Evolutionary conservation across 129 eudicot species (phyloP), one percentile per base, ranked within the genome.

Genomic region (Lactuca sativa): DNA sequence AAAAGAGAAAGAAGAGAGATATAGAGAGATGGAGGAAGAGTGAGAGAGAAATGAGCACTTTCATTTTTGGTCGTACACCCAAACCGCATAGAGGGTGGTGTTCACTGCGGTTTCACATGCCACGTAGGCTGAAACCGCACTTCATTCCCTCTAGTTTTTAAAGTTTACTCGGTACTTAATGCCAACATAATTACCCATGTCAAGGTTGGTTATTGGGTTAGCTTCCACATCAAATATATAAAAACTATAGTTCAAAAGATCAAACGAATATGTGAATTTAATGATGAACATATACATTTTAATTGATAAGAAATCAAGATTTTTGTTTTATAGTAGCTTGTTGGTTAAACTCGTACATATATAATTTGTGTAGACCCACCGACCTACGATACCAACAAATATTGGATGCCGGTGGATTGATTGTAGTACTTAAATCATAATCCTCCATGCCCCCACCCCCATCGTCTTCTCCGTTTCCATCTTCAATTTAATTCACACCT

Each of bases 391-490:
- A 37, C 64, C 43, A 36, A 36, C n/a, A 11, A 62, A 37, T 9
- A 37, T 62, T 62, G 10, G 32, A 11, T 62, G 30, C 30, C 30
- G 30, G 30, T 25, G 34, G 17, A 52, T 67, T 34, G 61, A 36
- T 65, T 48, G 58, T 4, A 51, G 33, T 67, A 51, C 72, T 67
- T 52, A 31, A 33, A 52, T 67, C 49, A 52, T 34, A 67, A 51
- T 34, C 48, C 58, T 15, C 71, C 57, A 7, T 47, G 33, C 5
- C 71, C 58, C 58, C 41, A 66, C 44, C 16, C 44, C 59, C 11
- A 51, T 67, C 72, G 49, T 67, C 49, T 52, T 67, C 72, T 52
- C 72, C 72, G 16, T 51, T 51, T 65, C 30, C 43, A 47, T 65
- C 58, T 51, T 36, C 62, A 37, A 67, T 66, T 66, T 67, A 34